Evolutionary conservation across 106 monocot genomes (phyloP), one percentile per base, ranked within the genome.

Genomic region (Vanilla planifolia): DNA sequence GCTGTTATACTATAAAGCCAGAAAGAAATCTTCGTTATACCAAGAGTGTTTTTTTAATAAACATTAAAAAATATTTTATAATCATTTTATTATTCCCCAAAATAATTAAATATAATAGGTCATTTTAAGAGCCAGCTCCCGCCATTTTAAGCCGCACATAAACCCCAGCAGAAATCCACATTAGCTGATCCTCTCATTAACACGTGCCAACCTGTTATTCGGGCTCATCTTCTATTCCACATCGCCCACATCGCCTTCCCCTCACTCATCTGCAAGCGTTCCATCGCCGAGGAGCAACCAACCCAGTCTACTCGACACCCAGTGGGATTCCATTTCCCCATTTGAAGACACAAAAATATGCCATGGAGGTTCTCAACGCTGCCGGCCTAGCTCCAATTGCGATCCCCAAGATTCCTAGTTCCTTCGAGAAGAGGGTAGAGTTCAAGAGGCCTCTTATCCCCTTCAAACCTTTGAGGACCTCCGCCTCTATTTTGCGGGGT

Each of bases 341-440:
- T 13, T n/a, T 13, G n/a, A 37, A 5, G 10, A 27, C 14, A 1
- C 17, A 60, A 26, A 67, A 75, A 68, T 67, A 78, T 78, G 77
- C 84, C 63, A 96, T 96, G 96, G 72, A 84, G 64, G 91, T 91
- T 64, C 80, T 87, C 73, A 86, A 73, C 46, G 83, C 75, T 20
- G 73, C 92, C 37, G 68, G 72, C 1, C 33, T 83, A 5, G 48
- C 71, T 0, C 78, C 87, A 30, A 19, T 73, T 55, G 61, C 80
- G 15, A 72, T 80, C 55, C 73, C 73, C 59, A 79, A 66, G 62
- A 29, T 35, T 51, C 8, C 50, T 37, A 2, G 16, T 53, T 40
- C 44, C 61, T 16, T 51, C 2, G 71, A 67, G 30, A 73, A 52
- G 33, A 72, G 47, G 34, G 9, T 62, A 51, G 72, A 82, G 17